A percentile compares a stretch with the other conserved stretches of the same genome.
These are phyloP conservation scores for Albizia julibrissin DNA, from an alignment of 306 rosid species.

Conservation along the genomic window DNA sequence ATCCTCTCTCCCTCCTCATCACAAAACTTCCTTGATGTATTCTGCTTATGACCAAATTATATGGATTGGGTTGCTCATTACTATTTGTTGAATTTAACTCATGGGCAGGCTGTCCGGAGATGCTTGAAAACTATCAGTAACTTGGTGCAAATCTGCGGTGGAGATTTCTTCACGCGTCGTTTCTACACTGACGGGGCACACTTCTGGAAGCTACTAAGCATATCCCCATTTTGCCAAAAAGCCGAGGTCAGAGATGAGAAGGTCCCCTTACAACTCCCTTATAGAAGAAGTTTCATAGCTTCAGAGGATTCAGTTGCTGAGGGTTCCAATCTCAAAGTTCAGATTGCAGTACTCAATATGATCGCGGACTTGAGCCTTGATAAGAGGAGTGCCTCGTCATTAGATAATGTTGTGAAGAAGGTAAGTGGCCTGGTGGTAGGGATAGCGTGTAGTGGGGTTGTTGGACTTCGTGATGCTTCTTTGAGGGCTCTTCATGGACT, in stretches of 20 bases:
- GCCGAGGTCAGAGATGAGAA: constrained; percentile 53
- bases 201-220: constrained; percentile 79
- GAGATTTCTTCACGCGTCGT: constrained; percentile 89
- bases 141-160: constrained; percentile 70
- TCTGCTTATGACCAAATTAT: constrained; percentile 16
- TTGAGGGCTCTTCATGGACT: constrained; percentile 77
- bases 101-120: constrained; percentile 68
- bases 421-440: constrained; percentile 75
- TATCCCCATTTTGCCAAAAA: constrained; percentile 65
- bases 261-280: constrained; percentile 74
- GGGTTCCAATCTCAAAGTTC: constrained; percentile 77
- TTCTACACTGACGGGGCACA: constrained; percentile 71
- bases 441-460: constrained; percentile 82
- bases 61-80: neutral
- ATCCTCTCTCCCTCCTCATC: neutral
- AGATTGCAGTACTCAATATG: constrained; percentile 82
- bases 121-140: constrained; percentile 64
- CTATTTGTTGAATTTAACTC: constrained; percentile 12
- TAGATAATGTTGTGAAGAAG: constrained; percentile 78
- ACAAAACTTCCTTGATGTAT: constrained; percentile 7
- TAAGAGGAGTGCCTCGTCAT: constrained; percentile 62
- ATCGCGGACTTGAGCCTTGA: constrained; percentile 70
- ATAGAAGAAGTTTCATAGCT: constrained; percentile 52
- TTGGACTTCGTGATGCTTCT: constrained; percentile 76
- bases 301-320: constrained; percentile 72